Conservation (phyloP, 805 yeast genomes). For the Suhomyces pyralidae region DNA sequence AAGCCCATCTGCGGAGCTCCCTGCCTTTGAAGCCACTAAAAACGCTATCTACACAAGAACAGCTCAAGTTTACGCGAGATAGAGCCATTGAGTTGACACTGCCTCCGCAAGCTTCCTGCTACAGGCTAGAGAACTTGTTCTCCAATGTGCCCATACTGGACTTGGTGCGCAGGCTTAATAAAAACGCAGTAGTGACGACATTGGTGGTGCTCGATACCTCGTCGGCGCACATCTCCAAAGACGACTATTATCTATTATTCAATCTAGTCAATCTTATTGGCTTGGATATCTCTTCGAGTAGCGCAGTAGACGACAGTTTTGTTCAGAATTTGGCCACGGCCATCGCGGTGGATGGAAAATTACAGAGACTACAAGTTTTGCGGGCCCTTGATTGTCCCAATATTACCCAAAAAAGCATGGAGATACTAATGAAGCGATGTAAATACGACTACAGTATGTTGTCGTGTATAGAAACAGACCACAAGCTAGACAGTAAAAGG, state of each 20-base stretch:
- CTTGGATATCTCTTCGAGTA: slow-evolving; percentile 23
- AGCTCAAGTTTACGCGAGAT: slow-evolving; percentile 5
- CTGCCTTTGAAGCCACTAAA: neutral
- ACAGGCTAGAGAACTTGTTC: slow-evolving; percentile 37
- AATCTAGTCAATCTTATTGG: slow-evolving; percentile 26
- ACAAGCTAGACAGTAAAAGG: neutral
- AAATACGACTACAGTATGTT: neutral
- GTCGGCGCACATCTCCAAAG: slow-evolving; percentile 10
- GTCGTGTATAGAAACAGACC: slow-evolving; percentile 9
- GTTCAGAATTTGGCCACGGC: slow-evolving; percentile 21
- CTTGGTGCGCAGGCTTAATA: slow-evolving; percentile 16
- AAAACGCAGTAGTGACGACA: slow-evolving; percentile 9
- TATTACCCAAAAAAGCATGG: neutral
- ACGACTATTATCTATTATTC: slow-evolving; percentile 24
- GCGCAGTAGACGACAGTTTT: slow-evolving; percentile 29
- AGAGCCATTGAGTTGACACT: slow-evolving; percentile 14
- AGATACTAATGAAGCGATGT: neutral
- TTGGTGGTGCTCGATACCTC: slow-evolving; percentile 30
- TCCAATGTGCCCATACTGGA: slow-evolving; percentile 25
- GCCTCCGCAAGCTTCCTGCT: slow-evolving; percentile 16
- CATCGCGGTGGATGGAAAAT: slow-evolving; percentile 12
- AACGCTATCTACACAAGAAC: neutral
- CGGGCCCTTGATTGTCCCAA: slow-evolving; percentile 20
- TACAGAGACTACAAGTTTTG: slow-evolving; percentile 21
- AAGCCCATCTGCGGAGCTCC: too few species aligned